These are phyloP conservation scores for Rhizopogon rudus DNA, from an alignment of 768 basidiomycete species.

Conservation along the genomic window DNA sequence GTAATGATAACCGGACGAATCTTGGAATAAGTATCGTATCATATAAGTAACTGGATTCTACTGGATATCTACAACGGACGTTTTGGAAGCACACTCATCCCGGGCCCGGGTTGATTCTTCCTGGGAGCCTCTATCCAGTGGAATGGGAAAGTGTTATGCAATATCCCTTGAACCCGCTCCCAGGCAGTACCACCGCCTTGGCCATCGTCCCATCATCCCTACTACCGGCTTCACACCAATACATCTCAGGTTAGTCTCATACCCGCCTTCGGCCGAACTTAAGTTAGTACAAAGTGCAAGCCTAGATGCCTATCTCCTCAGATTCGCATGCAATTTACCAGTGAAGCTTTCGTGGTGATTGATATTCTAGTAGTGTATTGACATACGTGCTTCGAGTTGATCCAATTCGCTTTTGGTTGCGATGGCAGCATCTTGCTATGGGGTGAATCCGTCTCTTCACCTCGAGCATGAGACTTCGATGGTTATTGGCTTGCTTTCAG, in stretches of 20 bases:
- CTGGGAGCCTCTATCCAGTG: not conserved
- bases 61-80: not conserved
- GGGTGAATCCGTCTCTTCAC: too few species aligned
- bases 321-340: too few species aligned
- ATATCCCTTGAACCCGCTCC: slow-evolving; percentile 3
- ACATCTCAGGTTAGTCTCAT: slow-evolving; percentile 7
- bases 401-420: too few species aligned
- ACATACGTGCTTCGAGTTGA: too few species aligned
- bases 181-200: not conserved
- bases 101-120: not conserved
- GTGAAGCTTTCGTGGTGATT: too few species aligned
- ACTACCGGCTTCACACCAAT: slow-evolving; percentile 2
- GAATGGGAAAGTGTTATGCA: too few species aligned
- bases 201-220: not conserved
- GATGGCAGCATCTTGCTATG: too few species aligned
- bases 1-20: not conserved
- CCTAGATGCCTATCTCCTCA: not conserved
- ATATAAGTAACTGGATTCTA: not conserved
- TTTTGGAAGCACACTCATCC: not conserved
- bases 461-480: too few species aligned
- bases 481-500: too few species aligned
- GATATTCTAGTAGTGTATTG: too few species aligned
- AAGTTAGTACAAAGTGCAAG: not conserved
- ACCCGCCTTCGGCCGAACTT: not conserved
- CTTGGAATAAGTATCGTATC: not conserved